Evolutionary conservation across 208 protist genomes (phyloP), one percentile per base, ranked within the genome.

Genomic region (Acanthamoeba culbertsoni): DNA sequence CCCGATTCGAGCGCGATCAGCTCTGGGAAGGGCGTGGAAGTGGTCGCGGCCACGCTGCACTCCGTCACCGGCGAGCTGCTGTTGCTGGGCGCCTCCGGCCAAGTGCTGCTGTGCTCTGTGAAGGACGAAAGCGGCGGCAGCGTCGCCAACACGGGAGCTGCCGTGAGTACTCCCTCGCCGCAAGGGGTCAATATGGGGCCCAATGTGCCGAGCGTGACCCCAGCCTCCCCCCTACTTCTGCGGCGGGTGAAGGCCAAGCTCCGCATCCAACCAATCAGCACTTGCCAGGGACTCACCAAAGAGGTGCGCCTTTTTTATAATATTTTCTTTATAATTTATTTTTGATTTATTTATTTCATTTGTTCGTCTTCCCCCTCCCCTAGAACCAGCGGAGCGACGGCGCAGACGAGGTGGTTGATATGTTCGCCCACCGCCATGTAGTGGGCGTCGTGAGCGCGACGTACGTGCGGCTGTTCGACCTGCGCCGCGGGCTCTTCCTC

Each of bases 401-500:
- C 75, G 55, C 20, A 62, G 33, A 86, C 31, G 75, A 59, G 28
- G 48, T 86, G 43, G 75, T 86, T 14, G 75, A 86, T 33, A 0
- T 86, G 75, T 55, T 86, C 31, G 75, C 48, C 42, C 75, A 86
- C 26, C 43, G 75, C 7, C 75, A 86, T 20, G 75, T 86, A 0
- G 75, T 86, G 35, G 75, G 75, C 75, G 48, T 86, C n/a, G 43
- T 86, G 75, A n/a, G 46, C 46, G 26, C 75, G 42, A 59, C 43
- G 1, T 8, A 26, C 12, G 43, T 51, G 18, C 43, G 48, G n/a
- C 46, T 86, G 7, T 86, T 86, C 16, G 75, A 86, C 16, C 48
- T 86, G n/a, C 43, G 48, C 10, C 43, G 75, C 2, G 75, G 75
- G 31, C 43, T 86, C 31, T 86, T 86, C 42, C 28, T 86, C 28